Base-by-base conservation (phyloP, 805 yeast genomes). In the Candida sphagnicola region DNA sequence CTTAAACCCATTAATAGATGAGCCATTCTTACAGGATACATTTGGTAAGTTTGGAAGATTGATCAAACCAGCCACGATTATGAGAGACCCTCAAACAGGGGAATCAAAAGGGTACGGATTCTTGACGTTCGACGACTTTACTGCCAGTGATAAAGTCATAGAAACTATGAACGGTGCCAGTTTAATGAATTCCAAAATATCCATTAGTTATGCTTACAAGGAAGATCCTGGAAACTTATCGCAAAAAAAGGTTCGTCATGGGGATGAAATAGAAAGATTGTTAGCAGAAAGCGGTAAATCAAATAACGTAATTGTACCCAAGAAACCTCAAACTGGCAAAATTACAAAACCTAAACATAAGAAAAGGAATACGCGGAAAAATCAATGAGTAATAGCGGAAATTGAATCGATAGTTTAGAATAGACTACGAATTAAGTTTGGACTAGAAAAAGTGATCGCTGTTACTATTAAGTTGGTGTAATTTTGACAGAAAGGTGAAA, bases 261-360 rank as follows among this genome's bases (percentile, higher is more conserved):
- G 96, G n/a, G 90, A 83, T 49, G 73, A 71, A 28, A 77, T 79
- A 0, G 96, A 90, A 55, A 69, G 96, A 48, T 46, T 74, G 38
- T 67, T 89, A 39, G 90, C 91, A 8, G 67, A 65, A 26, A 79
- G 75, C 48, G 89, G 88, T 2, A 67, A 70, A 49, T 62, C 62
- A 47, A 65, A 75, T 47, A 61, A 62, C 11, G 37, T 41, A 5
- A 23, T 26, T 12, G 29, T 10, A 3, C 16, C 28, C 8, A 17
- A 28, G 19, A 37, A 21, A 21, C 18, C 33, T 18, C 5, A 4
- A 19, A n/a, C n/a, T n/a, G 4, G 17, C 8, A 36, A 29, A 16
- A 34, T 36, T 16, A 15, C 26, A 12, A 36, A 36, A 17, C 39
- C 39, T 13, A 36, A n/a, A 33, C 4, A 8, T 25, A 35, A 35